A percentile compares a stretch with the other conserved stretches of the same genome.
Evolutionary conservation across 768 basidiomycete species (phyloP).

Genomic region (Leccinellum rugosiceps): DNA sequence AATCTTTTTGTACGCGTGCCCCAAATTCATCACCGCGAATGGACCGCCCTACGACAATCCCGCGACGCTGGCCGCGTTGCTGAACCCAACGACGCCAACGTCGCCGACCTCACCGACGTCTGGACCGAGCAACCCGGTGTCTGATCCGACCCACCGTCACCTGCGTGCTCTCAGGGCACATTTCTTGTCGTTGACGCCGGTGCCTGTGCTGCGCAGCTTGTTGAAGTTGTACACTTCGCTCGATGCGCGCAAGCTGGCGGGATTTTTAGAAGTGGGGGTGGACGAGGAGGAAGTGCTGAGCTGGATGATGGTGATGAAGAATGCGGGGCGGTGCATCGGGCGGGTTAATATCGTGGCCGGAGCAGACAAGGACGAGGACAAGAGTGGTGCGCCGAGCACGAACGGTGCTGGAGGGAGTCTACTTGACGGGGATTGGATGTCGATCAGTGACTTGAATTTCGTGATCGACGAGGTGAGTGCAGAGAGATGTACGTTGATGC

Average conservation of each 20-base stretch:
- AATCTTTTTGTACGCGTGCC: constrained; percentile 91
- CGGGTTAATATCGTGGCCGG: constrained; percentile 40
- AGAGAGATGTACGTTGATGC: not conserved
- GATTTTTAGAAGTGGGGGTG: constrained; percentile 70
- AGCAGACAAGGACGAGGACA: constrained; percentile 36
- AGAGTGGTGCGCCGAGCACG: constrained; percentile 13
- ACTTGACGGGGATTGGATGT: constrained; percentile 82
- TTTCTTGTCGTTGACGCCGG: constrained; percentile 69
- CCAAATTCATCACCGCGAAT: constrained; percentile 95
- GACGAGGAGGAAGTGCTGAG: constrained; percentile 94
- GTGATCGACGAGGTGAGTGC: constrained; percentile 83
- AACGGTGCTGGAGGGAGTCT: constrained; percentile 43
- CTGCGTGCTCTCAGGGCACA: constrained; percentile 81
- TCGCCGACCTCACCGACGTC: constrained; percentile 26
- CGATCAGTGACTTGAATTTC: constrained; percentile 93
- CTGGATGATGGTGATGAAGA: constrained; percentile 97
- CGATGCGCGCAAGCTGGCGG: constrained; percentile 86
- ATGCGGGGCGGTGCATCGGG: constrained; percentile 72
- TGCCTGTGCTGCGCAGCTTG: constrained; percentile 86
- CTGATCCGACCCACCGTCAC: constrained; percentile 82
- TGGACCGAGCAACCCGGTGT: constrained; percentile 6
- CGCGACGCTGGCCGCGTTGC: constrained; percentile 50
- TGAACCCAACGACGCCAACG: constrained; percentile 37
- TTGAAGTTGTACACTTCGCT: constrained; percentile 94
- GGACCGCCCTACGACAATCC: constrained; percentile 90